These are phyloP conservation scores for Brassica napus DNA, from an alignment of 345 rosid genomes.

Conservation along the genomic window DNA sequence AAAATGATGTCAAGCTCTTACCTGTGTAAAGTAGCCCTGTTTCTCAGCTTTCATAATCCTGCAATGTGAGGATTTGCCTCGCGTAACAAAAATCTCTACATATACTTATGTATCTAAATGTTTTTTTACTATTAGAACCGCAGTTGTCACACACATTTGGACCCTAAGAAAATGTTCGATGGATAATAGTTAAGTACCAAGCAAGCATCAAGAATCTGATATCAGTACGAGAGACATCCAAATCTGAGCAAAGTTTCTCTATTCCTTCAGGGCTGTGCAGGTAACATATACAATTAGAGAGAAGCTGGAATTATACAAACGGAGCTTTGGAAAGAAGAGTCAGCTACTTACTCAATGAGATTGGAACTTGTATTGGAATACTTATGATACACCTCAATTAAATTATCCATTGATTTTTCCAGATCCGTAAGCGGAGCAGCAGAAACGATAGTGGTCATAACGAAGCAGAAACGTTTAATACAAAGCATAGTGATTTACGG, in stretches of 20 bases:
- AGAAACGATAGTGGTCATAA: no score
- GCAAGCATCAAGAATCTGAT: not conserved
- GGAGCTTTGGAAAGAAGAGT: not conserved
- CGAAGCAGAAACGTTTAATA: no score
- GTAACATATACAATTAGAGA: not conserved
- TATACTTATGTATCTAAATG: no score
- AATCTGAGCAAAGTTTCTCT: not conserved
- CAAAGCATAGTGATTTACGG: not conserved
- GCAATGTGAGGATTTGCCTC: conserved; percentile 9
- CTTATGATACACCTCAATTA: not conserved
- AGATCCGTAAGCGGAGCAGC: not conserved
- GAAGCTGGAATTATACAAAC: not conserved
- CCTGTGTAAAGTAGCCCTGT: conserved; percentile 94
- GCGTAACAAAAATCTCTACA: no score
- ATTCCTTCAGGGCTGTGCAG: not conserved
- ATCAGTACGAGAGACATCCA: not conserved
- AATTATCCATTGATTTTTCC: not conserved
- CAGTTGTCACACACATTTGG: no score
- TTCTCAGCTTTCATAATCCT: conserved; percentile 98
- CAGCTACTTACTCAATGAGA: no score
- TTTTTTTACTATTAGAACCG: no score
- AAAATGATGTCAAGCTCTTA: no score
- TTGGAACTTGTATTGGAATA: no score
- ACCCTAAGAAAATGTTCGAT: no score
- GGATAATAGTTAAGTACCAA: not conserved